Evolutionary conservation across 257 asterid genomes (phyloP).

Genomic region (Petunia axillaris): DNA sequence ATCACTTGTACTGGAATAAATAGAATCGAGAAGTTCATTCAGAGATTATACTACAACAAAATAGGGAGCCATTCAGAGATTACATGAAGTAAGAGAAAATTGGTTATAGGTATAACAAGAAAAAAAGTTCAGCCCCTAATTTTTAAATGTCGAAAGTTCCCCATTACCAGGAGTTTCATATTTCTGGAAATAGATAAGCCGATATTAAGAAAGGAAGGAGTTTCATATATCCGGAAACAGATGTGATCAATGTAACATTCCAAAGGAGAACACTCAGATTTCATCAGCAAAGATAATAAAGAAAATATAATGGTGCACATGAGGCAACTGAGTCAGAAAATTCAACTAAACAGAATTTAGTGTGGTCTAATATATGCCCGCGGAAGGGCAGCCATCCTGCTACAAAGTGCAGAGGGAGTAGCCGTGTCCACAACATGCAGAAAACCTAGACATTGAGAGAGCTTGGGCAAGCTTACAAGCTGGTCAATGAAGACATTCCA

Average conservation of each 20-base stretch:
- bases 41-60: background rate
- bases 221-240: conserved; percentile 1
- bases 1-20: background rate
- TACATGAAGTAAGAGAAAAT: background rate
- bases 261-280: conserved; percentile 4
- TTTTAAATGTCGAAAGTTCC: background rate
- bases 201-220: background rate
- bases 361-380: background rate
- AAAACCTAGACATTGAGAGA: background rate
- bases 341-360: background rate
- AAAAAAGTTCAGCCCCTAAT: background rate
- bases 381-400: conserved; percentile 3
- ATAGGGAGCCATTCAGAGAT: background rate
- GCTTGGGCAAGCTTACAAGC: too few species aligned
- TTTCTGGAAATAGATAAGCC: background rate
- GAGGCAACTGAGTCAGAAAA: background rate
- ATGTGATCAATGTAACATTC: background rate
- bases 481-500: too few species aligned
- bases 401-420: conserved; percentile 2
- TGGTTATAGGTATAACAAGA: background rate
- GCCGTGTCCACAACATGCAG: background rate
- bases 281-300: background rate
- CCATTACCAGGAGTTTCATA: conserved; percentile 4
- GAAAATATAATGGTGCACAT: too few species aligned
- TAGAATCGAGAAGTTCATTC: conserved; percentile 10